Conservation (phyloP, 352 stramenopile species). For the Phytophthora melonis region DNA sequence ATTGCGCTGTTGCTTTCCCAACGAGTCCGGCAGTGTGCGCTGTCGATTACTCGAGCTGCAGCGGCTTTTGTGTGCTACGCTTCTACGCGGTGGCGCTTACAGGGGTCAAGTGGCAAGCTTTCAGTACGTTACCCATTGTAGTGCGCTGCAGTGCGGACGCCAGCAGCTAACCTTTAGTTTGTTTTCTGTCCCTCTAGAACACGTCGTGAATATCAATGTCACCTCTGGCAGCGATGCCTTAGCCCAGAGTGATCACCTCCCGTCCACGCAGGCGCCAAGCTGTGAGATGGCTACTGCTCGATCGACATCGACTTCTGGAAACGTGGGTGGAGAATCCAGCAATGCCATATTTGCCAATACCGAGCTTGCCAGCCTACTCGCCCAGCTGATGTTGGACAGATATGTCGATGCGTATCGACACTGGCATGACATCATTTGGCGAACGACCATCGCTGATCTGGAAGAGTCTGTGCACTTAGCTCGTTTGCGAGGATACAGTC, state of each 20-base stretch:
- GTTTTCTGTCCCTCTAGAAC: conserved; percentile 12
- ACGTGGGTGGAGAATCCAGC: not conserved
- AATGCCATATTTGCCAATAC: not conserved
- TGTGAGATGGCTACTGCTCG: not conserved
- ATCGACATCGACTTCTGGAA: not conserved
- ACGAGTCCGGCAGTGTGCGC: conserved; percentile 42
- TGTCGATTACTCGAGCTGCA: conserved; percentile 57
- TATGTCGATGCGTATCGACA: not conserved
- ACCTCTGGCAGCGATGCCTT: not conserved
- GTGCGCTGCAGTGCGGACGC: not conserved
- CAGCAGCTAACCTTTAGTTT: too few relatives aligned
- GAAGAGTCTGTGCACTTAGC: conserved; percentile 8
- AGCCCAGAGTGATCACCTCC: not conserved
- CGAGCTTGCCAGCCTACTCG: not conserved
- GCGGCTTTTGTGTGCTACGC: conserved; percentile 43
- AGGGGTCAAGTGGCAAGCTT: conserved; percentile 39
- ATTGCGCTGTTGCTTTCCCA: conserved; percentile 50
- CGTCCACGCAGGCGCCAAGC: not conserved
- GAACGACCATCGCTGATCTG: conserved; percentile 3
- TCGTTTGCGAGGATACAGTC: conserved; percentile 16
- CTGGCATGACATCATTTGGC: conserved; percentile 7
- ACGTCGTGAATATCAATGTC: conserved; percentile 22
- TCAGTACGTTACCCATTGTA: conserved; percentile 39
- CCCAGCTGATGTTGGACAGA: not conserved
- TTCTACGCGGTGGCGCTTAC: conserved; percentile 60